These are phyloP conservation scores for Brassica carinata DNA, from an alignment of 345 rosid genomes.

Conservation along the genomic window DNA sequence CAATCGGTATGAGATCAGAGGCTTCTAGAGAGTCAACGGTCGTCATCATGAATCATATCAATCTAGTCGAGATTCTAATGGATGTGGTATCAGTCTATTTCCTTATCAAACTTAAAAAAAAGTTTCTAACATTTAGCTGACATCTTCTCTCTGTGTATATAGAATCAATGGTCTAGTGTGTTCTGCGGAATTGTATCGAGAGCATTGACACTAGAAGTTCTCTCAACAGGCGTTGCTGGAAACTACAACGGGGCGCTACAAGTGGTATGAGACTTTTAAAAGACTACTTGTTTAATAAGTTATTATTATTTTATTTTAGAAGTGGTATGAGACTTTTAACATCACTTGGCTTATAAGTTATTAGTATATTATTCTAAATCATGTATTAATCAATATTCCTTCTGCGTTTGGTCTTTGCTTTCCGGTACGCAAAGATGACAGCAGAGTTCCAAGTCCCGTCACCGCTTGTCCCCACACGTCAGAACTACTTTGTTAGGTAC, in stretches of 20 bases:
- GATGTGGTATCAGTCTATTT: conserved; percentile 61
- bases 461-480: conserved; percentile 82
- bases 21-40: conserved; percentile 85
- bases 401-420: neutral
- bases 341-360: conserved; percentile 30
- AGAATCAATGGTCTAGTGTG: conserved; percentile 90
- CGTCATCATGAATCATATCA: conserved; percentile 80
- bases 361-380: neutral
- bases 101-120: neutral
- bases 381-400: neutral
- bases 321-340: conserved; percentile 56
- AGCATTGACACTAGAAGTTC: conserved; percentile 85
- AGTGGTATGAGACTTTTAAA: conserved; percentile 49
- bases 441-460: conserved; percentile 94
- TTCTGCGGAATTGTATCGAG: conserved; percentile 90
- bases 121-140: neutral
- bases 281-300: conserved; percentile 28
- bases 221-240: conserved; percentile 96
- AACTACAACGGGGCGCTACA: conserved; percentile 95
- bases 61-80: conserved; percentile 91
- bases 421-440: conserved; percentile 61
- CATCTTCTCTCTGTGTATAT: neutral
- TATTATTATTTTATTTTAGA: conserved; percentile 12
- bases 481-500: conserved; percentile 80
- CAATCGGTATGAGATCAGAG: conserved; percentile 72